Evolutionary conservation across 768 basidiomycete species (phyloP), one percentile per base, ranked within the genome.

Genomic region (Obba rivulosa): DNA sequence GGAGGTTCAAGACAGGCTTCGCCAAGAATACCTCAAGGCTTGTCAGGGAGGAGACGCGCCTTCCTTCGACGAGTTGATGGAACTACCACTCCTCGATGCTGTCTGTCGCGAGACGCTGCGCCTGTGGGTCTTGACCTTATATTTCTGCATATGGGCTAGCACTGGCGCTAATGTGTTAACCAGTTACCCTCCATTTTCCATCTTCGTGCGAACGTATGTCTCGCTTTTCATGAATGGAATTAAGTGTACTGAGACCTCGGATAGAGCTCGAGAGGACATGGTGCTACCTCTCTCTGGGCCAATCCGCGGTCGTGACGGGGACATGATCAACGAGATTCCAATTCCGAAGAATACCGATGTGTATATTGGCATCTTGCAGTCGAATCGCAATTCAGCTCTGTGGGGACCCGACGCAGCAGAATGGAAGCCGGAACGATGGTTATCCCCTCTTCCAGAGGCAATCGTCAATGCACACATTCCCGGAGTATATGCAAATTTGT

Each of bases 71-170:
- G 37, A 51, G 23, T 45, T 62, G 11, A 48, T 56, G 16, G 35
- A 45, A 7, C 43, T 91, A 4, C 75, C 82, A 0, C 87, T 83
- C 54, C 76, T 90, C 10, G 87, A 87, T 50, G 73, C 71, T 3
- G 75, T 84, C 2, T 71, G 83, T 3, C 71, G 78, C 28, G 28
- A 31, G 28, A 31, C 28, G 7, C 28, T 31, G 5, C 28, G 28
- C 28, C 5, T 31, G 28, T 31, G 28, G 28, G 13, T 7, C 13
- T 13, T 13, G 13, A 7, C 28, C 28, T 31, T 31, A 31, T 13
- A 7, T 13, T 31, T 5, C 28, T 31, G n/a, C n/a, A n/a, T n/a
- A n/a, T n/a, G n/a, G n/a, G n/a, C n/a, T n/a, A n/a, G n/a, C n/a
- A n/a, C n/a, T n/a, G n/a, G n/a, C n/a, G n/a, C n/a, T 31, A 31